A percentile compares a stretch with the other conserved stretches of the same genome.
Conservation (phyloP, 2,329 filamentous ascomycete genomes). For the Hirsutella thompsonii region DNA sequence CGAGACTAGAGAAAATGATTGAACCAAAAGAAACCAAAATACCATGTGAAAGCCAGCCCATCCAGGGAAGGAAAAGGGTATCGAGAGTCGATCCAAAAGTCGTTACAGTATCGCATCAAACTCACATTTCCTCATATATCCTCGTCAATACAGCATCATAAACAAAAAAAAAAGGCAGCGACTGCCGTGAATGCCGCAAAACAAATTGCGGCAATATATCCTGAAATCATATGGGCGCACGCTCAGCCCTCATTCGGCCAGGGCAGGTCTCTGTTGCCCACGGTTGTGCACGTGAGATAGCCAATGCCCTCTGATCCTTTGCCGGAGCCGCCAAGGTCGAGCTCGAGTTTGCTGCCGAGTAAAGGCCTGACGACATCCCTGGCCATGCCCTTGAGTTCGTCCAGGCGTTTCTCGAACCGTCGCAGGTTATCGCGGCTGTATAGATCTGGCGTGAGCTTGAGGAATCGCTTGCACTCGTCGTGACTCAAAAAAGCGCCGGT, state of each 20-base stretch:
- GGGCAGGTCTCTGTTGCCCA: conserved; percentile 35
- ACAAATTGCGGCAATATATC: too few species aligned
- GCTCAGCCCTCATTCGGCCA: conserved; percentile 28
- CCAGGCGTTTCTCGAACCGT: conserved; percentile 73
- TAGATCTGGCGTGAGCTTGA: conserved; percentile 69
- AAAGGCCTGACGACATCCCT: conserved; percentile 72
- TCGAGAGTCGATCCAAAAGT: neutral
- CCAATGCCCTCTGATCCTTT: conserved; percentile 28
- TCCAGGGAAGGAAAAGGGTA: too few species aligned
- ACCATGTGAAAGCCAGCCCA: too few species aligned
- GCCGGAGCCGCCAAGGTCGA: conserved; percentile 46
- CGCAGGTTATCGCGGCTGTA: conserved; percentile 80
- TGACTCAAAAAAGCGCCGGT: conserved; percentile 57
- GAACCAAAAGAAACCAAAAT: conserved; percentile 1
- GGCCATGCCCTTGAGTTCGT: conserved; percentile 78
- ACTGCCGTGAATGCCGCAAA: too few species aligned
- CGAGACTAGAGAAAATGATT: too few species aligned
- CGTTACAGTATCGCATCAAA: too few species aligned
- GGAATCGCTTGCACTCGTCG: conserved; percentile 82
- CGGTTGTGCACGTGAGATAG: conserved; percentile 37
- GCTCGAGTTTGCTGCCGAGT: conserved; percentile 73
- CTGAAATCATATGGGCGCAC: too few species aligned
- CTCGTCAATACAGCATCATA: neutral
- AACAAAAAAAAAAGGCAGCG: neutral
- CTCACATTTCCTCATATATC: neutral